A percentile compares a stretch with the other conserved stretches of the same genome.
These are phyloP conservation scores for Erythrobasidium yunnanense DNA, from an alignment of 768 basidiomycete genomes.

Conservation along the genomic window DNA sequence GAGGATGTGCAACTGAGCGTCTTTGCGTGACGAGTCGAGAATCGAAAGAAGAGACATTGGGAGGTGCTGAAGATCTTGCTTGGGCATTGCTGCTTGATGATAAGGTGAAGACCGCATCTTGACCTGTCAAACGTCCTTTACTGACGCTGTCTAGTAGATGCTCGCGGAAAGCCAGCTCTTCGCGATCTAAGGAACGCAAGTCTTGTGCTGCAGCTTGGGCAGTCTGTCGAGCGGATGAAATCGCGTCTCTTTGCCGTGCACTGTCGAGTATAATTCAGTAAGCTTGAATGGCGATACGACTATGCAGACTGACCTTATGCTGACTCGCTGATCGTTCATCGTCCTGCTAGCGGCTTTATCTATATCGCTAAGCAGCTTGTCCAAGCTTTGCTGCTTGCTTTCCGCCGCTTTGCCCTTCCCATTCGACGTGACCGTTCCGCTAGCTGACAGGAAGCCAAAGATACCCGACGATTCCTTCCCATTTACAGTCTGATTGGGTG, in stretches of 20 bases:
- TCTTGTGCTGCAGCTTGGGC: not conserved
- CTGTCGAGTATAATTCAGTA: not conserved
- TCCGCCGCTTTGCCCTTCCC: not conserved
- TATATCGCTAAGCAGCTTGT: constrained; percentile 30
- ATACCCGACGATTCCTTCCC: not conserved
- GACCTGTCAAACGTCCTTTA: constrained; percentile 34
- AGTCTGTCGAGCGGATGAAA: not conserved
- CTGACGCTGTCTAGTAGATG: constrained; percentile 32
- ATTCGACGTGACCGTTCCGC: not conserved
- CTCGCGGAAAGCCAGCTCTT: constrained; percentile 30
- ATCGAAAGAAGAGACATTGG: not conserved
- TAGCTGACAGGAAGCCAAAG: not conserved
- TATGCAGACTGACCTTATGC: constrained; percentile 12
- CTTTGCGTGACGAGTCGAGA: not conserved
- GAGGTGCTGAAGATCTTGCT: not conserved
- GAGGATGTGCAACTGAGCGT: constrained; percentile 12
- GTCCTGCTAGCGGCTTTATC: constrained; percentile 60
- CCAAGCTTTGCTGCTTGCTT: constrained; percentile 7
- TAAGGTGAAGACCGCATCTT: constrained; percentile 32
- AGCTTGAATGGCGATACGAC: no score
- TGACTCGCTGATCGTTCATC: constrained; percentile 60
- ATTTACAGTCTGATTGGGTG: not conserved
- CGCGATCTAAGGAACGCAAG: constrained; percentile 5
- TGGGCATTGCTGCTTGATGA: not conserved
- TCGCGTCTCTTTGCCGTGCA: not conserved